These are phyloP conservation scores for Cystofilobasidium capitatum DNA, from an alignment of 768 basidiomycete species.

Conservation along the genomic window DNA sequence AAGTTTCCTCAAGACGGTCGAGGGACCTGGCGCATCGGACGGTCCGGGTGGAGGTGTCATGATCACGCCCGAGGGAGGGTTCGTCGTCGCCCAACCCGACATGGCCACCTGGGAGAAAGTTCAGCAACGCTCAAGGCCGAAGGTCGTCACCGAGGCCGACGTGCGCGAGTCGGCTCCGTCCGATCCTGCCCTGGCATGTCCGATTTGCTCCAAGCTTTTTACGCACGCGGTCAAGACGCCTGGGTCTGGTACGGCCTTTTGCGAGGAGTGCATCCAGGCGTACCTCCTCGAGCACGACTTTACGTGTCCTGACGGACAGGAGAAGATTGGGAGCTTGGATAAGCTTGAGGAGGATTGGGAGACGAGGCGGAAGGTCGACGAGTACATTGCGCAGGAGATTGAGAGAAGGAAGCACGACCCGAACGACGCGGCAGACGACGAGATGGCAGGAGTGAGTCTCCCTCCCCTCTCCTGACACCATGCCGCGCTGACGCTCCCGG, in stretches of 20 bases:
- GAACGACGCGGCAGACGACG: constrained; percentile 4
- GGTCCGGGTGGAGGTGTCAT: constrained; percentile 69
- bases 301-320: constrained; percentile 78
- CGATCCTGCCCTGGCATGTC: constrained; percentile 70
- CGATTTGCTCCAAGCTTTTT: constrained; percentile 85
- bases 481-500: too few relatives aligned
- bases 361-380: constrained; percentile 62
- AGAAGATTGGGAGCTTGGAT: constrained; percentile 80
- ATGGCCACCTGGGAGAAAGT: constrained; percentile 91
- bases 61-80: constrained; percentile 97
- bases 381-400: constrained; percentile 61
- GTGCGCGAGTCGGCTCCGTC: constrained; percentile 69
- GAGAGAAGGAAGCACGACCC: constrained; percentile 43
- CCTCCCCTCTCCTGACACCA: too few relatives aligned
- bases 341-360: constrained; percentile 72
- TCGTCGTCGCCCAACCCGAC: constrained; percentile 94
- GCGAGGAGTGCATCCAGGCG: constrained; percentile 95
- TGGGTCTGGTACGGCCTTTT: constrained; percentile 81
- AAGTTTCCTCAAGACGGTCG: constrained; percentile 92
- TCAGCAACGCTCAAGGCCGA: constrained; percentile 46
- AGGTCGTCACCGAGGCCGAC: constrained; percentile 75
- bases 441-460: not conserved
- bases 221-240: constrained; percentile 92
- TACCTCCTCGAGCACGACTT: constrained; percentile 91
- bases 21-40: constrained; percentile 46